Evolutionary conservation across 2,329 filamentous ascomycete species (phyloP).

Genomic region (Exserohilum rostratum): DNA sequence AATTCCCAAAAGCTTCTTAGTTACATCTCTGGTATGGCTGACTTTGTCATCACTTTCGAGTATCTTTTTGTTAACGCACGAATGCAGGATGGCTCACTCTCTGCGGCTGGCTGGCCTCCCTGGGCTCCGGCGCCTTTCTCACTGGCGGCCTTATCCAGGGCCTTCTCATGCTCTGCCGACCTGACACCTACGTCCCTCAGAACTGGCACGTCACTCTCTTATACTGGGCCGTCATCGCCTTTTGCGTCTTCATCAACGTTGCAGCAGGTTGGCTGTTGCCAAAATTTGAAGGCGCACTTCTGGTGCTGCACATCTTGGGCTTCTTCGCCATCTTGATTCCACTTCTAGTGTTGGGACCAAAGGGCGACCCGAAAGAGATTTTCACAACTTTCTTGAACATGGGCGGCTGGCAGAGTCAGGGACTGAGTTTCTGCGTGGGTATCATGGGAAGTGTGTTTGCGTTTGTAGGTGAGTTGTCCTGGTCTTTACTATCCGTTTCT

Average conservation of each 20-base stretch:
- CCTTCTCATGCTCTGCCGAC: conserved; percentile 47
- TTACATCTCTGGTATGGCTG: conserved; percentile 45
- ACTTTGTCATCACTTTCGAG: neutral
- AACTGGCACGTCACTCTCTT: conserved; percentile 59
- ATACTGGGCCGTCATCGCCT: conserved; percentile 51
- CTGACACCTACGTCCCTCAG: conserved; percentile 43
- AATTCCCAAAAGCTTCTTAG: conserved; percentile 48
- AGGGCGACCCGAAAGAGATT: conserved; percentile 47
- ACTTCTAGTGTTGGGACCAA: conserved; percentile 51
- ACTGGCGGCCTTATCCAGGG: conserved; percentile 39
- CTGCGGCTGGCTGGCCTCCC: conserved; percentile 48
- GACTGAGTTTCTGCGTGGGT: conserved; percentile 52
- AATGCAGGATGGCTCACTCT: conserved; percentile 51
- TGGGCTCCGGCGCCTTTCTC: conserved; percentile 37
- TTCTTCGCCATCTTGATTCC: conserved; percentile 58
- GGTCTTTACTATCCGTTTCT: neutral
- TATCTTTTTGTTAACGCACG: neutral
- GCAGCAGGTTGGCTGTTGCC: conserved; percentile 53
- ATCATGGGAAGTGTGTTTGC: conserved; percentile 44
- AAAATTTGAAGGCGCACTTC: conserved; percentile 54
- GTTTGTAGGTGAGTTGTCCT: conserved; percentile 36
- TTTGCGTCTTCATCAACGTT: conserved; percentile 53
- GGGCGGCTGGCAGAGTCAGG: conserved; percentile 52
- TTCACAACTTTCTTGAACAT: conserved; percentile 55
- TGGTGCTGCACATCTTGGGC: conserved; percentile 57